phyloP scores from a whole-genome alignment of 2,329 filamentous ascomycete species.

The Celoporthe dispersa region DNA sequence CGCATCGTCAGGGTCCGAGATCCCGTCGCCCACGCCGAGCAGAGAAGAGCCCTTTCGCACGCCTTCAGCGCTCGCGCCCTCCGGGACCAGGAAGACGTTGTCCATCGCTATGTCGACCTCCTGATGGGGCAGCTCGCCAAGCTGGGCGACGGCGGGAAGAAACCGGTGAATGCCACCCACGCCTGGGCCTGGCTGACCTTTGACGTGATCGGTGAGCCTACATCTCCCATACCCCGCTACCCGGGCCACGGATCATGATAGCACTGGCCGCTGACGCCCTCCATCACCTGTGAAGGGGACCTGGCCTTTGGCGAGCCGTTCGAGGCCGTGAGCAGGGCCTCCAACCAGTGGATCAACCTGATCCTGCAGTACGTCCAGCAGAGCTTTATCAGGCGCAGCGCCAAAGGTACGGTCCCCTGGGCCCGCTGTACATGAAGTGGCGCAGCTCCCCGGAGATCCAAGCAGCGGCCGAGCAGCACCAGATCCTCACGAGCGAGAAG shows the following conservation, averaged over 20 bases:
- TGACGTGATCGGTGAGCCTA: slow-evolving; percentile 41
- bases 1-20: slow-evolving; percentile 37
- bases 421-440: slow-evolving; percentile 6
- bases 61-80: slow-evolving; percentile 39
- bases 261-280: neutral
- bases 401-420: slow-evolving; percentile 21
- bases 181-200: slow-evolving; percentile 43
- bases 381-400: slow-evolving; percentile 32
- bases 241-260: neutral
- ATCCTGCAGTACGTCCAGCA: slow-evolving; percentile 34
- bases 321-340: slow-evolving; percentile 36
- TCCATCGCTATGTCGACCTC: slow-evolving; percentile 34
- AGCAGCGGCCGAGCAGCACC: neutral
- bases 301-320: slow-evolving; percentile 50
- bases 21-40: slow-evolving; percentile 29
- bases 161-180: slow-evolving; percentile 32
- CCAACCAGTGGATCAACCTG: slow-evolving; percentile 36
- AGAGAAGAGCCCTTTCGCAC: slow-evolving; percentile 33
- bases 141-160: slow-evolving; percentile 29
- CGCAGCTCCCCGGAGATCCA: slow-evolving; percentile 20
- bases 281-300: slow-evolving; percentile 36
- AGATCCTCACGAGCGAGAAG: slow-evolving; percentile 33
- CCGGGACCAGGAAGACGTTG: slow-evolving; percentile 37
- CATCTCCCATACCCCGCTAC: neutral
- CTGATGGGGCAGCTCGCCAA: slow-evolving; percentile 29